phyloP scores from a whole-genome alignment of 2,329 filamentous ascomycete genomes.

The Alternaria arbusti region DNA sequence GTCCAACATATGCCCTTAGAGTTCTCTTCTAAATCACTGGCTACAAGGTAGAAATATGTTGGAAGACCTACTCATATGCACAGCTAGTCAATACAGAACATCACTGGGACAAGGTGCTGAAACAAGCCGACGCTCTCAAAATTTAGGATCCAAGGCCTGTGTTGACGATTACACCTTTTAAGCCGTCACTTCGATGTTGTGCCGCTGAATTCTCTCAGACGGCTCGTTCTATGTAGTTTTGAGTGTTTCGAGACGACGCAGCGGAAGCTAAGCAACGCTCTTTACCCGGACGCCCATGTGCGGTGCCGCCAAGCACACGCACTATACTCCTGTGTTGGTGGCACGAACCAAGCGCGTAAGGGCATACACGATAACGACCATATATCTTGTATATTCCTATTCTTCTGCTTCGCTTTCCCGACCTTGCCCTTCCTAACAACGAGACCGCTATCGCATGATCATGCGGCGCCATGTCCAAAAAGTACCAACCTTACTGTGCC shows the following conservation, averaged over 20 bases:
- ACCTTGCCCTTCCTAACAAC: not conserved
- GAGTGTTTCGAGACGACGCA: not conserved
- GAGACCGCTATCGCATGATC: not conserved
- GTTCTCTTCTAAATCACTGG: too few relatives aligned
- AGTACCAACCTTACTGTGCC: not conserved
- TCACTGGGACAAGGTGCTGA: too few relatives aligned
- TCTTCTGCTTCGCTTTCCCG: not conserved
- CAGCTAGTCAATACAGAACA: too few relatives aligned
- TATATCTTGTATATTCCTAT: not conserved
- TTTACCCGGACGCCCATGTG: not conserved
- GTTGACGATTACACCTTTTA: too few relatives aligned
- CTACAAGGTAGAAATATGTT: too few relatives aligned
- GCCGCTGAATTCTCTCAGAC: too few relatives aligned
- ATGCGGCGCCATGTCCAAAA: not conserved
- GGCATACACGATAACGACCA: not conserved
- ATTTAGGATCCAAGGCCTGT: too few relatives aligned
- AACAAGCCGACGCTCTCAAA: too few relatives aligned
- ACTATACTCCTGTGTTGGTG: not conserved
- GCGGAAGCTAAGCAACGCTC: not conserved
- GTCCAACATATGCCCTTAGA: too few relatives aligned
- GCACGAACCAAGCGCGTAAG: rapidly evolving
- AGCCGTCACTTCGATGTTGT: too few relatives aligned
- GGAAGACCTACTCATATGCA: too few relatives aligned
- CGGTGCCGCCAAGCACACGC: not conserved
- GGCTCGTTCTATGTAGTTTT: too few relatives aligned